Base-by-base conservation (phyloP, 768 basidiomycete species). In the Amanita pallidorosea region DNA sequence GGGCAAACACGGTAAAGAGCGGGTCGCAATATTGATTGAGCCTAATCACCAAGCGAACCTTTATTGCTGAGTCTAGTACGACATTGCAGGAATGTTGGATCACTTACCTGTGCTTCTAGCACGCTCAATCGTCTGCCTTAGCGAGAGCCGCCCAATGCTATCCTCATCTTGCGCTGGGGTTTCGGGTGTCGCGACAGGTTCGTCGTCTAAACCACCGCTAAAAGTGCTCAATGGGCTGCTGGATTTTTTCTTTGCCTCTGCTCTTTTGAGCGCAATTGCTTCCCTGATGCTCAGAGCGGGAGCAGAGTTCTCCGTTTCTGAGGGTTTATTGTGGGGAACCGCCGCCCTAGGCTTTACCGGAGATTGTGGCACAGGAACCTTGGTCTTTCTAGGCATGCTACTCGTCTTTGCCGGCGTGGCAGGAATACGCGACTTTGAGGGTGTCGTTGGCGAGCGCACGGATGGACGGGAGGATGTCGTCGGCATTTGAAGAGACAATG, bases 41-140 rank as follows among this genome's bases (percentile, higher is more conserved):
- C 87, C 88, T 88, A 72, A 66, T 48, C 54, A 55, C 27, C 41
- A 56, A 35, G 55, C 60, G 53, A 53, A 65, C 60, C 74, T 73
- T 75, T 65, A 60, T 57, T 59, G 58, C 72, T 79, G 59, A 77
- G 70, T 69, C 67, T 65, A 71, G 67, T 56, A 64, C 53, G 69
- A 60, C 62, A 51, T 61, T 22, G 53, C 52, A 40, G 23, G 43
- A 43, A 53, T 46, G 55, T 53, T 54, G 51, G 51, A 53, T 66
- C 71, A 74, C 64, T 50, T 43, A 88, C 88, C 88, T 71, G 85
- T 83, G 57, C 75, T 84, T 47, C 83, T 77, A 9, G 80, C 85
- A 43, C 82, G 81, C 57, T 88, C 85, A 36, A 91, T 89, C 0
- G 82, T 76, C 58, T 90, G 85, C 49, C 78, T 75, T 47, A 86